Evolutionary conservation across 2,329 filamentous ascomycete species (phyloP), one percentile per base, ranked within the genome.

Genomic region (Diplodia seriata): DNA sequence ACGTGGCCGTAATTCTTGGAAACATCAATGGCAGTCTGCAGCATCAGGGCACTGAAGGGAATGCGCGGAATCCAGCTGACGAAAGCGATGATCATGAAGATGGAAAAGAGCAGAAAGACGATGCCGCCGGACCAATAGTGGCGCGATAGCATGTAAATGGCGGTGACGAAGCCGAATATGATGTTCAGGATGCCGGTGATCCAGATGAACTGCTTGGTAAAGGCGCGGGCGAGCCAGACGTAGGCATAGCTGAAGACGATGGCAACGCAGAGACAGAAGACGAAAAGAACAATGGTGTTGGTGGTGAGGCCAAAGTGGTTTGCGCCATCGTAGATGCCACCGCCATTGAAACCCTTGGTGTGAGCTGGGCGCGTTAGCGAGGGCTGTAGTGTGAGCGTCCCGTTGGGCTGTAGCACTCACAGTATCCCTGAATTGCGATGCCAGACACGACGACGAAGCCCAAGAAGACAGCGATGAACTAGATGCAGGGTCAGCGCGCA

Each of bases 151-250:
- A 97, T 97, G 80, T 93, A 96, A 64, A 94, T 89, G 11, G 92
- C 93, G 0, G 93, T 97, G 1, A 87, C 94, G n/a, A 97, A 82
- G 0, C 92, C 92, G 73, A 93, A 90, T 66, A 90, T 81, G 73
- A 97, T 91, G 78, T 97, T 96, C 68, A 97, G 83, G 63, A 97
- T 94, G 14, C 92, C 93, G 0, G 93, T 96, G 49, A 93, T 87
- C 92, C 93, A 97, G 76, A 97, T 96, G 73, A 97, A 93, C 75
- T 92, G 87, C 80, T 95, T 96, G 3, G 94, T 93, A 71, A 94
- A 94, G 56, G 86, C 81, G 67, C 93, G 88, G 7, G 92, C 91
- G 1, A 89, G 78, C 79, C 88, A 87, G 73, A 97, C 88, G 77
- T 97, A 98, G 26, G 81, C 84, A 75, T 88, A 91, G 43, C 91